These are phyloP conservation scores for Thalassiosira allenii DNA, from an alignment of 352 stramenopile species.

Conservation along the genomic window DNA sequence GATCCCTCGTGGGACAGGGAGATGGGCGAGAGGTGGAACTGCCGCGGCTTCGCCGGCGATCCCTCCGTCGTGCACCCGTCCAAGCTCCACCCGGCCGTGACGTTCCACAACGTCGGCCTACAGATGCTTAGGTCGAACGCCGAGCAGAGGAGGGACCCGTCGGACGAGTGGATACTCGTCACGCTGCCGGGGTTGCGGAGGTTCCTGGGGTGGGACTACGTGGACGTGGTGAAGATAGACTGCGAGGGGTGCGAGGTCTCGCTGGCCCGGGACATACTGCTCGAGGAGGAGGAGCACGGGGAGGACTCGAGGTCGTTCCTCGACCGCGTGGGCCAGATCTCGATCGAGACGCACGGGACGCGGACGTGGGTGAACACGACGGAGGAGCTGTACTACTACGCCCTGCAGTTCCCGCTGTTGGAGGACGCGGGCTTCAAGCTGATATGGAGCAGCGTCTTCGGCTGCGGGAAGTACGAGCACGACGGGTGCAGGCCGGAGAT, in stretches of 20 bases:
- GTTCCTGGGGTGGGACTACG: conserved; percentile 58
- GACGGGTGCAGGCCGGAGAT: background rate
- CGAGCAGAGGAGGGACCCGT: conserved; percentile 53
- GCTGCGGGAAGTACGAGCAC: conserved; percentile 44
- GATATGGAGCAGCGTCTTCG: conserved; percentile 61
- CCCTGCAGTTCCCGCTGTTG: conserved; percentile 61
- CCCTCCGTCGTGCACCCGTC: conserved; percentile 61
- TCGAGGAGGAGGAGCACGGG: conserved; percentile 58
- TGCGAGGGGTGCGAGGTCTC: conserved; percentile 73
- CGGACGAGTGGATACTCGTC: conserved; percentile 58
- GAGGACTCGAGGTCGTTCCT: too few relatives aligned
- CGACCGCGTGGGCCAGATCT: conserved; percentile 67
- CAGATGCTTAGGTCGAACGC: conserved; percentile 61
- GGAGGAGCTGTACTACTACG: conserved; percentile 75
- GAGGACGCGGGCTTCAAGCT: conserved; percentile 71
- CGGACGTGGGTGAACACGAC: conserved; percentile 63
- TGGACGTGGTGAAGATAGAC: conserved; percentile 72
- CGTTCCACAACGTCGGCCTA: conserved; percentile 69
- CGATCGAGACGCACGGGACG: conserved; percentile 69
- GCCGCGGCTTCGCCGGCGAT: conserved; percentile 70
- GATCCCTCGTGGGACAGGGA: conserved; percentile 68
- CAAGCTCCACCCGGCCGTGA: conserved; percentile 59
- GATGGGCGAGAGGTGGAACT: conserved; percentile 62
- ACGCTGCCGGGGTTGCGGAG: conserved; percentile 54
- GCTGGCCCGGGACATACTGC: conserved; percentile 66